These are phyloP conservation scores for Colletotrichum echinochloae DNA, from an alignment of 2,329 filamentous ascomycete species.

Conservation along the genomic window DNA sequence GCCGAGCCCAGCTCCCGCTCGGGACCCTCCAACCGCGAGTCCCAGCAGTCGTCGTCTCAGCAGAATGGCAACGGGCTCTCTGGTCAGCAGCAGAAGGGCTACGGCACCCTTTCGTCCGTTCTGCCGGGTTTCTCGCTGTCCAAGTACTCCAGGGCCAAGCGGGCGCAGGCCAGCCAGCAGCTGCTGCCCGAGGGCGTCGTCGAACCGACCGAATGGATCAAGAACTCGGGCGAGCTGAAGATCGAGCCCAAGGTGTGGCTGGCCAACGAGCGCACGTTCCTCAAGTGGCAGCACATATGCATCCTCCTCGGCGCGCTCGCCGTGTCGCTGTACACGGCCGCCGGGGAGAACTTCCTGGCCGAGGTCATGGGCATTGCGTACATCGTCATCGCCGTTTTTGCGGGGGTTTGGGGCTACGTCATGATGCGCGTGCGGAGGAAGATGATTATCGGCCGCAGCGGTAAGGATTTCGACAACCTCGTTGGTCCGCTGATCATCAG, in stretches of 20 bases:
- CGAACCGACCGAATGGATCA: slow-evolving; percentile 89
- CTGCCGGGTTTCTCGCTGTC: slow-evolving; percentile 87
- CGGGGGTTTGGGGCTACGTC: slow-evolving; percentile 87
- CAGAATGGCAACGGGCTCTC: slow-evolving; percentile 50
- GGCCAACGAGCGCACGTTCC: slow-evolving; percentile 96
- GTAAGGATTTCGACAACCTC: slow-evolving; percentile 92
- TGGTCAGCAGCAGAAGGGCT: slow-evolving; percentile 47
- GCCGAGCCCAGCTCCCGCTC: slow-evolving; percentile 55
- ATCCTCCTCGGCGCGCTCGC: slow-evolving; percentile 88
- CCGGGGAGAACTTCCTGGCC: slow-evolving; percentile 81
- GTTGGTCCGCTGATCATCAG: slow-evolving; percentile 88
- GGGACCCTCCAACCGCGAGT: slow-evolving; percentile 43
- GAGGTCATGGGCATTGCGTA: slow-evolving; percentile 85
- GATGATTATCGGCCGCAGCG: slow-evolving; percentile 87
- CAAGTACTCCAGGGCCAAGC: slow-evolving; percentile 74
- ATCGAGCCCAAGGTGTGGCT: slow-evolving; percentile 99
- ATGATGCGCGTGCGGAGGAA: slow-evolving; percentile 81
- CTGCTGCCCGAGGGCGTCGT: slow-evolving; percentile 87
- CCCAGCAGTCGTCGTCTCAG: slow-evolving; percentile 46
- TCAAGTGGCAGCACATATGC: slow-evolving; percentile 98
- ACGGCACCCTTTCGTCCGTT: slow-evolving; percentile 75
- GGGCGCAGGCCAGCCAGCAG: slow-evolving; percentile 60
- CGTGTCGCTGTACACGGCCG: slow-evolving; percentile 89
- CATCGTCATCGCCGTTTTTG: slow-evolving; percentile 83
- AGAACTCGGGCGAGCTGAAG: slow-evolving; percentile 90